These are phyloP conservation scores for Coprinellus micaceus DNA, from an alignment of 768 basidiomycete genomes.

Conservation along the genomic window DNA sequence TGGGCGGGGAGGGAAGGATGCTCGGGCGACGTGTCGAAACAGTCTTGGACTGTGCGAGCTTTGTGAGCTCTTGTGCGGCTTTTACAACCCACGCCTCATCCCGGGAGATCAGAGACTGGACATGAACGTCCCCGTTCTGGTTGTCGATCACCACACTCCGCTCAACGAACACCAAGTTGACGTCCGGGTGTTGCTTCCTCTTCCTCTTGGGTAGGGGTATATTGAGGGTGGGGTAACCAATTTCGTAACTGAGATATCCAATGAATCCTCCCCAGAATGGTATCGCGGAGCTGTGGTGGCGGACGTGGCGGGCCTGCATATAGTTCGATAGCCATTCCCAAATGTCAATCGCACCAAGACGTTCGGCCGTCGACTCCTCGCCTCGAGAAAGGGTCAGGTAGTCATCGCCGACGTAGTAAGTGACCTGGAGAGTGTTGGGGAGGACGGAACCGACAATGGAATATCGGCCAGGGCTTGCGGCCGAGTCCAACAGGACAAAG, in stretches of 20 bases:
- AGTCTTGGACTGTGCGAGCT: not conserved
- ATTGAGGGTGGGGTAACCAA: conserved; percentile 58
- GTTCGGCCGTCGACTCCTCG: conserved; percentile 30
- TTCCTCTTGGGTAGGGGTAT: conserved; percentile 35
- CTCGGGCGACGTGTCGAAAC: not conserved
- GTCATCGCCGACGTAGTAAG: conserved; percentile 49
- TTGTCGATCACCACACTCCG: conserved; percentile 71
- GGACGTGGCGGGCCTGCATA: conserved; percentile 51
- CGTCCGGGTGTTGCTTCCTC: conserved; percentile 54
- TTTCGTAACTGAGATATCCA: conserved; percentile 76
- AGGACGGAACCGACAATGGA: conserved; percentile 68
- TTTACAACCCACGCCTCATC: conserved; percentile 62
- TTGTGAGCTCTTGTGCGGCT: conserved; percentile 23
- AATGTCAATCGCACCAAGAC: conserved; percentile 50
- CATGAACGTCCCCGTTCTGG: conserved; percentile 42
- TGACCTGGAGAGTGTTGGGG: conserved; percentile 52
- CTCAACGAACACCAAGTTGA: conserved; percentile 75
- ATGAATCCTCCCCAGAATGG: conserved; percentile 87
- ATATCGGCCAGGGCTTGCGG: conserved; percentile 68
- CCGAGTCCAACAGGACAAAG: conserved; percentile 74
- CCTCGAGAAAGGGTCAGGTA: conserved; percentile 45
- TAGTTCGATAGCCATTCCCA: conserved; percentile 77
- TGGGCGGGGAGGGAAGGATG: conserved; percentile 3
- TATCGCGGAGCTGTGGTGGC: conserved; percentile 45
- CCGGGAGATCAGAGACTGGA: conserved; percentile 65